Evolutionary conservation across 140 eudicot genomes (phyloP), one percentile per base, ranked within the genome.

Genomic region (Senecio squalidus): DNA sequence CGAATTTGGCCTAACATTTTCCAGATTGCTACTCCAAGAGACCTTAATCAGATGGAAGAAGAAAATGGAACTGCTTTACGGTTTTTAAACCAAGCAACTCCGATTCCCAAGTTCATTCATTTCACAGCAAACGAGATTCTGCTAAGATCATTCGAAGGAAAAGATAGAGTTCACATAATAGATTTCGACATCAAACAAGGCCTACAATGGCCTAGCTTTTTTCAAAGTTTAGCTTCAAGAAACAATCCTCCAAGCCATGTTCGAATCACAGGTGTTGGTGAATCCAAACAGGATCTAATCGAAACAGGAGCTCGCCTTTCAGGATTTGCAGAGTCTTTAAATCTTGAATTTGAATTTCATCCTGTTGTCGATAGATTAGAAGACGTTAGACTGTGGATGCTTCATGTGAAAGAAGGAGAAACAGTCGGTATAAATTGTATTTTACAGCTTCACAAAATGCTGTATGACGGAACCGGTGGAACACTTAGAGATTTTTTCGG

Each of bases 351-450:
- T 18, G 96, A 91, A 52, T 91, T 91, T 58, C 96, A 91, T 67
- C 86, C 88, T 0, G 98, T 86, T 49, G 96, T 87, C 2, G 98
- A 91, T 46, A 55, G 95, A 76, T 68, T 86, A 66, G 95, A 91
- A 68, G 96, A 91, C 47, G 96, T 91, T 20, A 69, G 98, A 65
- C 74, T 84, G 5, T 91, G 96, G 98, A 91, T 87, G 98, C 98
- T 91, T 41, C 98, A 91, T 75, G 88, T 86, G 16, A 91, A 91
- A 78, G 98, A 86, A 62, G 68, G 71, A 1, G 97, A 87, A 75
- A 70, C 77, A 5, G 98, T 92, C 50, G 98, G 83, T 16, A 77
- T 84, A 9, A 87, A 87, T 36, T 92, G 96, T 41, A 23, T 78
- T 5, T 81, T 79, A 15, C 98, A 92, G 67, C 71, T 92, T 59